A percentile compares a stretch with the other conserved stretches of the same genome.
These are phyloP conservation scores for Rhizophora apiculata DNA, from an alignment of 345 rosid species.

Conservation along the genomic window DNA sequence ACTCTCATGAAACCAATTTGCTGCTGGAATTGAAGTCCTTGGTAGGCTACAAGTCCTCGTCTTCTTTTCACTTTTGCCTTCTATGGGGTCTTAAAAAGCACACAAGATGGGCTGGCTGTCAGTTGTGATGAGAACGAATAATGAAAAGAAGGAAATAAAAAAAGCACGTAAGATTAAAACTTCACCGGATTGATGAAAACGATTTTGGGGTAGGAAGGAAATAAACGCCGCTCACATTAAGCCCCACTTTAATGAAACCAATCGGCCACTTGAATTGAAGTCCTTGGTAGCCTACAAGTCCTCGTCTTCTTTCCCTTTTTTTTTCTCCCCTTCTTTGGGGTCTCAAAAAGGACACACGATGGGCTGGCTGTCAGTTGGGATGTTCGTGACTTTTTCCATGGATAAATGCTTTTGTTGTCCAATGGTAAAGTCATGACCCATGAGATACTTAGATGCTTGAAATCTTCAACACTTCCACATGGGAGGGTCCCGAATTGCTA, in stretches of 20 bases:
- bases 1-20: background rate
- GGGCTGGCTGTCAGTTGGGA: background rate
- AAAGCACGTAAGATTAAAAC: too few relatives aligned
- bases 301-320: background rate
- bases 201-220: background rate
- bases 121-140: background rate
- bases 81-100: background rate
- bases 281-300: background rate
- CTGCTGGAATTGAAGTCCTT: background rate
- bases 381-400: too few relatives aligned
- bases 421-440: background rate
- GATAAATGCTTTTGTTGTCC: background rate
- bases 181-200: background rate
- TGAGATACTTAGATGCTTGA: background rate
- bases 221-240: background rate
- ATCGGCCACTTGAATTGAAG: background rate
- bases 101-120: background rate
- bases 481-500: constrained; percentile 11
- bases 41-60: background rate
- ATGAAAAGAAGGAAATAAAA: too few relatives aligned
- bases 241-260: background rate
- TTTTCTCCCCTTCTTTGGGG: background rate
- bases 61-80: background rate
- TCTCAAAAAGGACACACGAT: background rate
- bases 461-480: constrained; percentile 1